Evolutionary conservation across 441 rosid genomes (phyloP), one percentile per base, ranked within the genome.

Genomic region (Brassica balearica): DNA sequence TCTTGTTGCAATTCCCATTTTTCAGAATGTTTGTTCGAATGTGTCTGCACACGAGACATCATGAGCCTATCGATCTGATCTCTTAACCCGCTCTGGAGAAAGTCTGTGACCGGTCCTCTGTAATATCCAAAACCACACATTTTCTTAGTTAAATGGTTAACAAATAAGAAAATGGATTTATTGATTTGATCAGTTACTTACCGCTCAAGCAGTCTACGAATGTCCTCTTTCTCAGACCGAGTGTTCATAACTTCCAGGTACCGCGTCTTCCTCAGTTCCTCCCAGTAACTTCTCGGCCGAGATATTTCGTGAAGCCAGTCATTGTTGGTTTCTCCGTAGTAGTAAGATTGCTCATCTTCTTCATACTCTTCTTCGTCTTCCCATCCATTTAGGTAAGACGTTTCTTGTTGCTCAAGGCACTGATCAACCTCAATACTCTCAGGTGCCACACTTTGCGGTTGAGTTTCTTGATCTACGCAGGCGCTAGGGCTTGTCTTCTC

Each of bases 231-330:
- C 23, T 82, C 89, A 8, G 93, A 77, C 71, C 56, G 81, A 82
- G 80, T 70, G 69, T 60, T 85, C 70, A 92, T 85, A 78, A 90
- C 87, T 75, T 95, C 90, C 22, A 83, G 63, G 76, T 93, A 95
- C 90, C 98, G 84, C 1, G 85, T 83, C 72, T 85, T 84, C 82
- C 98, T 88, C 7, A 75, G 83, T 46, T 84, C 86, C 79, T 95
- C 99, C 99, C 99, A 95, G 72, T 89, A 89, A 77, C 96, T 91
- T 46, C 89, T 75, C 0, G 99, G 99, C 14, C 97, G 87, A 71
- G 94, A 80, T 76, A 95, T 92, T 61, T 88, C 89, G 11, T 73
- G 80, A 70, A 88, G 83, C 97, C 98, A 92, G 67, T 95, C 91
- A 71, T 87, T 77, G 29, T 73, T 82, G n/a, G 65, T 20, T 56